A percentile compares a stretch with the other conserved stretches of the same genome.
phyloP scores from a whole-genome alignment of 1,284 basidiomycete species.

The Lentinula novae-zelandiae region DNA sequence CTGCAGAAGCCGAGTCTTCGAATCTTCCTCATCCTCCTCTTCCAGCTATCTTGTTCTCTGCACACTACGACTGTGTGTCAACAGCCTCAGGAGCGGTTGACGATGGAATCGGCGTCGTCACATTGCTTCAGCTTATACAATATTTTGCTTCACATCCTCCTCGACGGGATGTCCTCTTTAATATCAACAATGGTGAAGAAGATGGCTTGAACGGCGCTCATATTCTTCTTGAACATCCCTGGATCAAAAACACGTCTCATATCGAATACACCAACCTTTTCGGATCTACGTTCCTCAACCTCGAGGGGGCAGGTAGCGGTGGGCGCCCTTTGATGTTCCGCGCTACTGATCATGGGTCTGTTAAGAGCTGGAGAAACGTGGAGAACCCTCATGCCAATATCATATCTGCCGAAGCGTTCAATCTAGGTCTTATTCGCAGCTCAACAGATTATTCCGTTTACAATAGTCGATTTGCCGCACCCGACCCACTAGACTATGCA shows the following conservation, averaged over 20 bases:
- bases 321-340: slow-evolving; percentile 71
- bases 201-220: slow-evolving; percentile 65
- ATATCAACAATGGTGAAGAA: slow-evolving; percentile 82
- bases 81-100: slow-evolving; percentile 74
- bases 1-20: slow-evolving; percentile 25
- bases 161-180: slow-evolving; percentile 64
- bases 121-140: slow-evolving; percentile 61
- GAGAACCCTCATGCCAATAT: slow-evolving; percentile 67
- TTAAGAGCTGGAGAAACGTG: slow-evolving; percentile 48
- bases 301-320: slow-evolving; percentile 78
- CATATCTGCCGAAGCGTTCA: slow-evolving; percentile 62
- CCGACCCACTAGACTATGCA: not conserved
- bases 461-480: slow-evolving; percentile 19
- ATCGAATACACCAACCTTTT: slow-evolving; percentile 39
- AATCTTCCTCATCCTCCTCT: not conserved
- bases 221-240: slow-evolving; percentile 65
- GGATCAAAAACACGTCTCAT: slow-evolving; percentile 29
- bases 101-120: slow-evolving; percentile 70
- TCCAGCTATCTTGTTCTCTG: slow-evolving; percentile 68
- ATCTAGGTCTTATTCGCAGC: slow-evolving; percentile 56
- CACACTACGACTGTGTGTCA: slow-evolving; percentile 78
- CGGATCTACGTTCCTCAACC: slow-evolving; percentile 57
- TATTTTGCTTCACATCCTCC: slow-evolving; percentile 53
- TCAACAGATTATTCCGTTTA: slow-evolving; percentile 72
- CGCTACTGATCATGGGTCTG: slow-evolving; percentile 49